Percentiles rank a stretch among this genome's conserved stretches.
phyloP scores from a whole-genome alignment of 1,139 yeast genomes.

The Geotrichum europaeum region DNA sequence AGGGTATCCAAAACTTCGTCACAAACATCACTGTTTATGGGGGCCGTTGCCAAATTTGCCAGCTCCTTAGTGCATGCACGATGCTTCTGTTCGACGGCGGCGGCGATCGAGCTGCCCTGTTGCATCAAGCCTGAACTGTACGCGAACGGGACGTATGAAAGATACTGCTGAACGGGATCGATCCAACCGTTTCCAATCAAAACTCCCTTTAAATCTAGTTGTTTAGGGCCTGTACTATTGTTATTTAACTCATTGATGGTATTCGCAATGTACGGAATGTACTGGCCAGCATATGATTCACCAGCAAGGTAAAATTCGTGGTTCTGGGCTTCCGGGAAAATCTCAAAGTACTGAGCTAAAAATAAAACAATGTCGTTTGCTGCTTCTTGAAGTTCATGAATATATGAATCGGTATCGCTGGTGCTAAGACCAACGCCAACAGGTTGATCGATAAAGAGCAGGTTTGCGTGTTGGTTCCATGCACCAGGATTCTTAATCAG shows the following conservation, averaged over 20 bases:
- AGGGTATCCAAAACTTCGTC: constrained; percentile 27
- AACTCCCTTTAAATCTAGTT: constrained; percentile 55
- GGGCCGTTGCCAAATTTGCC: constrained; percentile 24
- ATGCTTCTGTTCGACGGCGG: constrained; percentile 31
- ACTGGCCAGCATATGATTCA: constrained; percentile 66
- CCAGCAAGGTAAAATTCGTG: constrained; percentile 81
- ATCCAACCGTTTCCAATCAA: constrained; percentile 95
- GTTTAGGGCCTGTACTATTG: constrained; percentile 20
- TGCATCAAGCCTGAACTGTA: constrained; percentile 53
- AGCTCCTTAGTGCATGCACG: constrained; percentile 31
- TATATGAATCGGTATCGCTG: constrained; percentile 44
- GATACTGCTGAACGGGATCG: constrained; percentile 80
- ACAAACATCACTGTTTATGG: constrained; percentile 29
- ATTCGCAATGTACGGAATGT: constrained; percentile 79
- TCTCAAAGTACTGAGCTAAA: constrained; percentile 55
- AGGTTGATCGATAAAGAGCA: constrained; percentile 91
- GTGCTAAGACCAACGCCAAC: constrained; percentile 88
- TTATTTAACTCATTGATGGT: constrained; percentile 50
- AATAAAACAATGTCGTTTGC: constrained; percentile 60
- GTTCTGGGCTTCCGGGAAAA: constrained; percentile 65
- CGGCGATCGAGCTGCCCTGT: constrained; percentile 27
- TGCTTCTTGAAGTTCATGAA: constrained; percentile 50
- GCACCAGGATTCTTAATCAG: constrained; percentile 59
- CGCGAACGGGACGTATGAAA: constrained; percentile 73
- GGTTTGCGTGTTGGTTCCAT: constrained; percentile 76